Percentiles rank a stretch among this genome's conserved stretches.
phyloP scores from a whole-genome alignment of 1,139 yeast species.

The Taphrina deformans region DNA sequence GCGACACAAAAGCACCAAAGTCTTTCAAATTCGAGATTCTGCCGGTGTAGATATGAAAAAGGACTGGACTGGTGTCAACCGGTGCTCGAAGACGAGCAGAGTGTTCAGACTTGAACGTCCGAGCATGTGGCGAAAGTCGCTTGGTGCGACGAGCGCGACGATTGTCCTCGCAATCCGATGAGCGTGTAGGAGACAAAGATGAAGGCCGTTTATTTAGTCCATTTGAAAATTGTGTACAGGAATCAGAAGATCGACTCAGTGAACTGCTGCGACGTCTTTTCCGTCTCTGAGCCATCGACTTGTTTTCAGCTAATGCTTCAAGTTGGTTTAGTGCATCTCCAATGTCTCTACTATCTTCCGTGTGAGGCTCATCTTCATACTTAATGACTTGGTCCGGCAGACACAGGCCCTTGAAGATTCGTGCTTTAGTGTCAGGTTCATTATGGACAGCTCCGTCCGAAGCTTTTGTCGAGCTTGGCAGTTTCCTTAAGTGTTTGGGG shows the following conservation, averaged over 20 bases:
- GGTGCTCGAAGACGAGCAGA: background rate
- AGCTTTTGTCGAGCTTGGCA: constrained; percentile 22
- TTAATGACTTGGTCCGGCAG: constrained; percentile 33
- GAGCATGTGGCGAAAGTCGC: background rate
- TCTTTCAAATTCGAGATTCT: constrained; percentile 58
- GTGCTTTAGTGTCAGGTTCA: constrained; percentile 7
- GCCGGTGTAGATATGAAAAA: constrained; percentile 59
- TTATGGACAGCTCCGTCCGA: background rate
- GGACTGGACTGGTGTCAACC: background rate
- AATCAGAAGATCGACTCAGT: background rate
- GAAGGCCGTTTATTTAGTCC: background rate
- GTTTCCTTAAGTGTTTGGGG: constrained; percentile 41
- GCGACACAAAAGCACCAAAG: constrained; percentile 76
- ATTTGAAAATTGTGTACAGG: background rate
- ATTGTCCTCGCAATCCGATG: background rate
- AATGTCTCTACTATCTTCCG: background rate
- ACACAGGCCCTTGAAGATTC: constrained; percentile 36
- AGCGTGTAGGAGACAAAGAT: background rate
- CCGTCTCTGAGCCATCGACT: background rate
- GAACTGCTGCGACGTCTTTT: constrained; percentile 2
- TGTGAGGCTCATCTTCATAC: constrained; percentile 8
- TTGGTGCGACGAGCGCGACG: background rate
- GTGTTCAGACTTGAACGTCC: background rate
- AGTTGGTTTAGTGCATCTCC: constrained; percentile 28
- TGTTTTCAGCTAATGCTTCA: constrained; percentile 18